Base-by-base conservation (phyloP, 2,329 filamentous ascomycete genomes). In the Fusarium brachygibbosum region DNA sequence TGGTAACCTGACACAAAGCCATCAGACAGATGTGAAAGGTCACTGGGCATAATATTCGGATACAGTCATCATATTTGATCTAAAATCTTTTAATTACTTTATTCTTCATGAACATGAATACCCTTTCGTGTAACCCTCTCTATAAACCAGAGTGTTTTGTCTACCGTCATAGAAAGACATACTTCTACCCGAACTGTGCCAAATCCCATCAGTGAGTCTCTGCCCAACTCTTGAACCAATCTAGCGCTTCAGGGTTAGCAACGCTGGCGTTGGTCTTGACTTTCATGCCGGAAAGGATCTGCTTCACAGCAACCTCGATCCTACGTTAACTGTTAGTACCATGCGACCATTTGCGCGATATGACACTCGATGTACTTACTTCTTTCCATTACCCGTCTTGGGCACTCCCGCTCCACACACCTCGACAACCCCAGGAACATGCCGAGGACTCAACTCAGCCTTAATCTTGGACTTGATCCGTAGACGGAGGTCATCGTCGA, bases 231-330 rank as follows among this genome's bases (percentile, higher is more conserved):
- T 88, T 86, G 80, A 98, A 98, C 92, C 93, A 98, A 40, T 93
- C 91, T 70, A 99, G 80, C 69, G 94, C 94, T 71, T 91, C 92
- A 3, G 92, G 90, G 78, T 98, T 98, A 6, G 93, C 93, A n/a
- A 98, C 94, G 75, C 93, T 97, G 0, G 94, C 94, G 49, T 93
- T 94, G 0, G 93, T 96, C 83, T 94, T 94, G 69, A 98, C 89
- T 53, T 93, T 88, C 79, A 94, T 83, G 0, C 94, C 95, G 29
- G 93, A 97, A 2, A 99, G 82, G 44, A 98, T 98, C 80, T 98
- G 94, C 84, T 98, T 98, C 8, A 98, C 95, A 0, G 93, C 93
- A 48, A 97, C 94, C 79, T 99, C 95, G 63, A 99, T 93, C 81
- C 91, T 93, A 38, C 17, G 48, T 1, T 32, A 3, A 23, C 6